Base-by-base conservation (phyloP, 2,329 filamentous ascomycete genomes). In the Dothistroma pini region DNA sequence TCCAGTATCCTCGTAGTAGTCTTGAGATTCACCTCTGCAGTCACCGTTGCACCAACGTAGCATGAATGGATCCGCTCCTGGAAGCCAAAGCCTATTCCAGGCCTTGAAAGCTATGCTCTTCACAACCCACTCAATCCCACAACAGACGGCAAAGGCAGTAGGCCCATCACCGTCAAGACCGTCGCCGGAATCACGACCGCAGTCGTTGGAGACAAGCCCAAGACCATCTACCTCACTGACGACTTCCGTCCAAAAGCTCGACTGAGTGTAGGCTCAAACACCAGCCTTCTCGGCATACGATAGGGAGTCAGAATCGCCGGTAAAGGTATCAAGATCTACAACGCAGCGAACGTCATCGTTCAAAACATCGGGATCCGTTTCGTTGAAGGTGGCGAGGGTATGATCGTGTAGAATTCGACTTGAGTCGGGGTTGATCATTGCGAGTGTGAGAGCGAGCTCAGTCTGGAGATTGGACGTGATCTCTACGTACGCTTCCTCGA, bases 341-440 rank as follows among this genome's bases (percentile, higher is more conserved):
- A 75, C 11, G 70, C 69, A 4, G 71, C 72, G 31, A 79, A 79
- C 54, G 75, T 79, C 11, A 76, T 79, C 47, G 63, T 79, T 12
- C 75, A 75, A 48, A 79, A 79, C 58, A 66, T 75, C 5, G 67
- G 67, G 16, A 72, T 74, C 29, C 66, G 68, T 16, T 67, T 75
- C 51, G 77, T 80, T 34, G 50, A 74, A 4, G 77, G 74, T 53
- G 75, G 76, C 16, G 79, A 81, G 58, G 73, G 74, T 61, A 77
- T 81, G 58, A 77, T 75, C 4, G 74, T 80, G 38, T 73, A 75
- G n/a, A 77, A 79, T 70, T 74, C 75, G 29, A 81, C 77, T 1
- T 70, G 78, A 2, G 76, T 81, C 0, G 81, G 79, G 79, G 69
- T 81, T 25, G 79, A 81, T 55, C 79, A 81, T 65, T 79, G 79